These are phyloP conservation scores for Priceomyces castillae DNA, from an alignment of 805 yeast species.

Conservation along the genomic window DNA sequence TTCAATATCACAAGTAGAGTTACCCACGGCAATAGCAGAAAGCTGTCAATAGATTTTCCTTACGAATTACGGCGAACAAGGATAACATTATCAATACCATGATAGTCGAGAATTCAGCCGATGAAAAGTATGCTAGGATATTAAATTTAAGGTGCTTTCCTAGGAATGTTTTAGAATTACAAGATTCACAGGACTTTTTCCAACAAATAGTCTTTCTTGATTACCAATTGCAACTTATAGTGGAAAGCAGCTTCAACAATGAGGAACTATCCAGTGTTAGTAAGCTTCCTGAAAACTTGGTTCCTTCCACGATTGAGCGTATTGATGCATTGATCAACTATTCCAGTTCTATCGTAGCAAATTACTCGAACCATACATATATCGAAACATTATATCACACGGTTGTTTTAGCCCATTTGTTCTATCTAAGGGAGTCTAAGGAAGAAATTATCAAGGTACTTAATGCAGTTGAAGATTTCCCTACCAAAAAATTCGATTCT, in stretches of 20 bases:
- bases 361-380: slow-evolving; percentile 18
- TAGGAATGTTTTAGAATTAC: slow-evolving; percentile 27
- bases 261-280: slow-evolving; percentile 20
- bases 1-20: not conserved
- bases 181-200: slow-evolving; percentile 32
- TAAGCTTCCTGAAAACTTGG: slow-evolving; percentile 24
- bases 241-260: slow-evolving; percentile 28
- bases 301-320: slow-evolving; percentile 18
- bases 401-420: slow-evolving; percentile 34
- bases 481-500: slow-evolving; percentile 4
- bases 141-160: slow-evolving; percentile 40
- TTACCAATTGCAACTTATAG: slow-evolving; percentile 33
- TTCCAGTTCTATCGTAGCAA: slow-evolving; percentile 23
- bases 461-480: slow-evolving; percentile 9
- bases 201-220: slow-evolving; percentile 36
- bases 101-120: slow-evolving; percentile 18
- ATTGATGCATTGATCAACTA: slow-evolving; percentile 26
- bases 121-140: slow-evolving; percentile 24
- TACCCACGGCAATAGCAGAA: not conserved
- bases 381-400: slow-evolving; percentile 33
- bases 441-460: slow-evolving; percentile 17
- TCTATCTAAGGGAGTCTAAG: slow-evolving; percentile 21
- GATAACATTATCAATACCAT: not conserved
- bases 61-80: not conserved
- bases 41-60: not conserved